Evolutionary conservation across 148 eudicot genomes (phyloP).

Genomic region (Dysphania ambrosioides): DNA sequence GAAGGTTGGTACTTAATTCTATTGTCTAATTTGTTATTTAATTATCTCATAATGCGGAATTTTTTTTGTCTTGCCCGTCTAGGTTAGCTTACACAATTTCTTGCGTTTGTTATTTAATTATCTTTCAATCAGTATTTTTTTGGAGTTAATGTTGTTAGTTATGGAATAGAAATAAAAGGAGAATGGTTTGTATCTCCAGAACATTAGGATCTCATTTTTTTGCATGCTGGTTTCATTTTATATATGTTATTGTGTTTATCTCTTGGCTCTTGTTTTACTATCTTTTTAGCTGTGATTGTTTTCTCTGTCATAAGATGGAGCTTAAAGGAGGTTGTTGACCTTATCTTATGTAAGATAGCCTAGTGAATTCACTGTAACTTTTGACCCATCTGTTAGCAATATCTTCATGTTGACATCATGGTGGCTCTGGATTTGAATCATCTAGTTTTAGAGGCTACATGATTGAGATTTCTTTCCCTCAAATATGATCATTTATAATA

Average conservation of each 20-base stretch:
- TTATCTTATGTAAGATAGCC: too few species aligned
- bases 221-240: background rate
- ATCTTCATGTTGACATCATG: background rate
- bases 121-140: too few species aligned
- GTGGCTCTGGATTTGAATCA: background rate
- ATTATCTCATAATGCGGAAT: background rate
- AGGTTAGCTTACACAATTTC: too few species aligned
- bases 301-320: background rate
- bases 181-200: too few species aligned
- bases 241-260: background rate
- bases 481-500: too few species aligned
- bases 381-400: background rate
- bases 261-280: background rate
- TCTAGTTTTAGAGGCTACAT: background rate
- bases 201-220: background rate
- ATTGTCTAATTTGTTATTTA: background rate
- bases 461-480: background rate
- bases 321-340: too few species aligned
- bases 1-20: slow-evolving; percentile 41
- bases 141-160: background rate
- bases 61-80: background rate
- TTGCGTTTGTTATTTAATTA: background rate
- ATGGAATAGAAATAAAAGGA: background rate
- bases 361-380: background rate
- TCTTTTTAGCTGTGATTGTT: background rate